Evolutionary conservation across 768 basidiomycete genomes (phyloP).

Genomic region (Flagelloscypha sp.): DNA sequence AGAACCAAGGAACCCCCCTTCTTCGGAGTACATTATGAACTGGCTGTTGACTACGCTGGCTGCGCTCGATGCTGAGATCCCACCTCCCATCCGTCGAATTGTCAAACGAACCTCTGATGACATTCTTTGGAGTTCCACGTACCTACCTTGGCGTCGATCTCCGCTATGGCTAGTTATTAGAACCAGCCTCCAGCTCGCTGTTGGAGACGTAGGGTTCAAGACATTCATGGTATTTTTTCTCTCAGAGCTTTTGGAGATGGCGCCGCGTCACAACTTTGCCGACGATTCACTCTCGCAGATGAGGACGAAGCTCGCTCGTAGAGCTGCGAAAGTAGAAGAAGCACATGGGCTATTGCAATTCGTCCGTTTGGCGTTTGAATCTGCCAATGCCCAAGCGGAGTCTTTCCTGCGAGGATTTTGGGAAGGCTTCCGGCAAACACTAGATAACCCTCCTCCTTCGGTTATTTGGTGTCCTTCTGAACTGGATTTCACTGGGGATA

Average conservation of each 20-base stretch:
- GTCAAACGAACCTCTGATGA: slow-evolving; percentile 40
- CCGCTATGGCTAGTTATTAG: slow-evolving; percentile 43
- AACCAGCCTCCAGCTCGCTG: slow-evolving; percentile 33
- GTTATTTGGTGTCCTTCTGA: no score
- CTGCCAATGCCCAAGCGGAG: no score
- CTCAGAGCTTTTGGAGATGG: slow-evolving; percentile 18
- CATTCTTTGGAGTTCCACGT: slow-evolving; percentile 30
- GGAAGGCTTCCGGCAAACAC: no score
- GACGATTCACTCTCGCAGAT: slow-evolving; percentile 31
- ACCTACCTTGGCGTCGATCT: slow-evolving; percentile 41
- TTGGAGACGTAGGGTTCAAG: slow-evolving; percentile 29
- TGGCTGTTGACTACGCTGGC: slow-evolving; percentile 37
- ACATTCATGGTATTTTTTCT: slow-evolving; percentile 37
- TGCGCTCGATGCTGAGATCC: slow-evolving; percentile 13
- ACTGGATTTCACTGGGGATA: no score
- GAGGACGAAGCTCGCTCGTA: slow-evolving; percentile 27
- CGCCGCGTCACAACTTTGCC: slow-evolving; percentile 12
- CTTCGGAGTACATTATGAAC: slow-evolving; percentile 44
- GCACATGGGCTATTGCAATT: no score
- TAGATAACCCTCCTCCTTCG: no score
- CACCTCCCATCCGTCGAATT: slow-evolving; percentile 19
- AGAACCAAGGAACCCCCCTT: slow-evolving; percentile 31
- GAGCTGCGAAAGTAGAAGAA: slow-evolving; percentile 28
- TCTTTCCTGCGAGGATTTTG: no score
- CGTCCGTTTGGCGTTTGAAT: no score